Evolutionary conservation across 306 rosid genomes (phyloP).

Genomic region (Glycine tomentella): DNA sequence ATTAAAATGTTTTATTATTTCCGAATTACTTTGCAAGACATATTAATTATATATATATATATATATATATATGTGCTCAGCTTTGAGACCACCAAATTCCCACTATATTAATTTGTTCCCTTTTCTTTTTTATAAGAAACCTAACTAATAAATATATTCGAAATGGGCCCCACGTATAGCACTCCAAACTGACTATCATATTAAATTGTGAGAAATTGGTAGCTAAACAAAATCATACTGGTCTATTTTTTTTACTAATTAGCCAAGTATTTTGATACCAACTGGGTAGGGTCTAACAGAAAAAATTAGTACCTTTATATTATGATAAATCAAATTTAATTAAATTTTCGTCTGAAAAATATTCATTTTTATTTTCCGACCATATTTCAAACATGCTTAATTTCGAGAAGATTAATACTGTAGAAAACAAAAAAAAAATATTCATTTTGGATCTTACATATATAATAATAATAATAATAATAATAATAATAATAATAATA

Average conservation of each 20-base stretch:
- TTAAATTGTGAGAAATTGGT: slow-evolving; percentile 21
- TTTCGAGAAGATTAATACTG: no score
- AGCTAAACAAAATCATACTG: background rate
- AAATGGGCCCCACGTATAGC: slow-evolving; percentile 22
- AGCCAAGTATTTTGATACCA: background rate
- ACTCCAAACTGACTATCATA: slow-evolving; percentile 11
- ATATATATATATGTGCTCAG: background rate
- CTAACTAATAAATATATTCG: background rate
- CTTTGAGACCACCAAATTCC: slow-evolving; percentile 3
- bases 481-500: background rate
- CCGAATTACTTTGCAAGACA: background rate
- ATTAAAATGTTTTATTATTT: background rate
- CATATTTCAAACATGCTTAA: no score
- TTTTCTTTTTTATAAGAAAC: background rate
- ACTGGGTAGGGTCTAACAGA: background rate
- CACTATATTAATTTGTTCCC: background rate
- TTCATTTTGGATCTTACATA: background rate
- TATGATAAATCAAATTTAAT: background rate
- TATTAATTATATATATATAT: background rate
- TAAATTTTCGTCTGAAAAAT: background rate
- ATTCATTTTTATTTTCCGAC: no score
- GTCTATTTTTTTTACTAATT: background rate
- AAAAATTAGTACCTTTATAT: background rate
- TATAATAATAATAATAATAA: background rate
- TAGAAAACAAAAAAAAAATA: background rate